Percentiles rank a stretch among this genome's conserved stretches.
Conservation (phyloP, 345 rosid species). For the Punica granatum region DNA sequence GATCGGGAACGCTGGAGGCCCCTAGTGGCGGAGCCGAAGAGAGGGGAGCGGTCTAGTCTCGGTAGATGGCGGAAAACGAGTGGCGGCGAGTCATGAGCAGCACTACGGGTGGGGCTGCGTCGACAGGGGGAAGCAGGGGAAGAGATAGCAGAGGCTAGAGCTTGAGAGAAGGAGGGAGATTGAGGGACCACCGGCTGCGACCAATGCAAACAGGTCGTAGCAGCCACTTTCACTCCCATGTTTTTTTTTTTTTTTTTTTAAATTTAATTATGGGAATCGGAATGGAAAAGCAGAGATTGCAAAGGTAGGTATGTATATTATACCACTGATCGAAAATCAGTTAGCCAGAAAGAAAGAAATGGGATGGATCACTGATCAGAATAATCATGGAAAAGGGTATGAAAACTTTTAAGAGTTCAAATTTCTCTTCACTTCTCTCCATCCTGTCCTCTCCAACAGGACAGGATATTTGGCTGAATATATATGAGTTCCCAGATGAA, state of each 20-base stretch:
- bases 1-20: constrained; percentile 41
- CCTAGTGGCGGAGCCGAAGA: constrained; percentile 31
- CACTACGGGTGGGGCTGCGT: constrained; percentile 30
- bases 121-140: constrained; percentile 47
- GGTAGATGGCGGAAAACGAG: constrained; percentile 26
- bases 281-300: not conserved
- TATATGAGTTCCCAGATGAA: too few relatives aligned
- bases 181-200: constrained; percentile 44
- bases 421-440: too few relatives aligned
- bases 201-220: constrained; percentile 53
- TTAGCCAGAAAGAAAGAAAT: not conserved
- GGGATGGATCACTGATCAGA: too few relatives aligned
- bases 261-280: not conserved
- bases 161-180: constrained; percentile 49
- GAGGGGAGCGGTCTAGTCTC: constrained; percentile 36
- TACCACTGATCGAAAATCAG: too few relatives aligned
- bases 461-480: too few relatives aligned
- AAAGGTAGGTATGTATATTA: too few relatives aligned
- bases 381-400: not conserved
- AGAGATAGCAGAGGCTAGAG: constrained; percentile 48
- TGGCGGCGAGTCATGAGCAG: constrained; percentile 18
- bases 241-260: too few relatives aligned
- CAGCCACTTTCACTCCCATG: constrained; percentile 66
- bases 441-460: too few relatives aligned
- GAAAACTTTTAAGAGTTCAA: too few relatives aligned